phyloP scores from a whole-genome alignment of 2,329 filamentous ascomycete species.

The Apiospora sp. region DNA sequence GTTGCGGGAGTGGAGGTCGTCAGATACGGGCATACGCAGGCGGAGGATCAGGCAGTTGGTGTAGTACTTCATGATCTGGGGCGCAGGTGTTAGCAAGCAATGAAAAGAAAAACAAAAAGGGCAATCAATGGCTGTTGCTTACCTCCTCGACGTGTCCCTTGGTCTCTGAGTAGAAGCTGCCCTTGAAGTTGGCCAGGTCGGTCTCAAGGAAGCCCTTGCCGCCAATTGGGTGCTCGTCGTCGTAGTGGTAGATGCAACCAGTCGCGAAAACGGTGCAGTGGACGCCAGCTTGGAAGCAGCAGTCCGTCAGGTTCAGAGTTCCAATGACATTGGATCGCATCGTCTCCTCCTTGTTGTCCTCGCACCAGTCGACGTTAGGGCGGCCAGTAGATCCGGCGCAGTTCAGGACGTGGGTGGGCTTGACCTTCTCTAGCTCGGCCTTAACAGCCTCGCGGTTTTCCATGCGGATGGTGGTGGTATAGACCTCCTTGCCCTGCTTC shows the following conservation, averaged over 20 bases:
- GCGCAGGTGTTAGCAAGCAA: conserved; percentile 25
- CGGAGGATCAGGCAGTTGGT: conserved; percentile 69
- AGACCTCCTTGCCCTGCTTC: conserved; percentile 66
- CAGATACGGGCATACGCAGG: conserved; percentile 73
- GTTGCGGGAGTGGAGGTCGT: conserved; percentile 71
- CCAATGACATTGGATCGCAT: conserved; percentile 73
- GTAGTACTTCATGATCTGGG: conserved; percentile 68
- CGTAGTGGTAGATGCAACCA: conserved; percentile 72
- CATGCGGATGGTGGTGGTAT: conserved; percentile 70
- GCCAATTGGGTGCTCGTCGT: conserved; percentile 66
- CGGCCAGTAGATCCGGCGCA: conserved; percentile 71
- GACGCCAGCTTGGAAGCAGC: conserved; percentile 64
- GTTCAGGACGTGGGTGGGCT: conserved; percentile 73
- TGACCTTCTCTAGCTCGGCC: conserved; percentile 62
- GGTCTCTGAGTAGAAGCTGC: conserved; percentile 73
- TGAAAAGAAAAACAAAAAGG: not conserved
- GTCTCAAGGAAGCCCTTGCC: conserved; percentile 68
- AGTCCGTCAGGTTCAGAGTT: conserved; percentile 68
- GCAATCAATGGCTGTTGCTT: conserved; percentile 39
- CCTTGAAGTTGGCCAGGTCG: conserved; percentile 69
- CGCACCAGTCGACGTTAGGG: conserved; percentile 76
- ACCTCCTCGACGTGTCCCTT: conserved; percentile 72
- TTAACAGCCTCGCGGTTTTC: conserved; percentile 66
- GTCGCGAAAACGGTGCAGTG: conserved; percentile 73
- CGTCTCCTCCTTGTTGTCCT: conserved; percentile 73